Evolutionary conservation across 2,329 filamentous ascomycete species (phyloP), one percentile per base, ranked within the genome.

Genomic region (Balansia obtecta): DNA sequence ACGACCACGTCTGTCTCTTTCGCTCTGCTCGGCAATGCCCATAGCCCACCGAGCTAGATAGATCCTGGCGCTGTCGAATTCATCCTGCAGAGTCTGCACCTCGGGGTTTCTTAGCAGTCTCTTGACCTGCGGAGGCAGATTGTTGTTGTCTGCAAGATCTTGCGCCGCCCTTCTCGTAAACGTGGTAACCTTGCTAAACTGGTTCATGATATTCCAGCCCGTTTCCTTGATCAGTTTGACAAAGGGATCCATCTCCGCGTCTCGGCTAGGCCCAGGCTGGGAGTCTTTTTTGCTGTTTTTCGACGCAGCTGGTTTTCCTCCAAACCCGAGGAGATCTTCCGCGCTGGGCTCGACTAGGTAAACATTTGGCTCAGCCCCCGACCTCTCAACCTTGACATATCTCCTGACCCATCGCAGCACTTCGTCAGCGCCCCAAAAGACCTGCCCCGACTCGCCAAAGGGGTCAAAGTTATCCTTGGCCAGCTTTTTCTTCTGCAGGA

Each of bases 381-480:
- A 94, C 52, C 88, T 77, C 66, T 97, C 87, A 13, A 98, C 81
- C 18, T 75, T 76, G 7, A 93, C 80, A 65, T 95, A 96, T 63
- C 83, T 77, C 63, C 83, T 87, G 59, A 98, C 63, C 93, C 94
- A 98, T 50, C 88, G 77, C 45, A 98, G 65, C 0, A 97, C 86
- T 69, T 98, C 91, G 63, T 98, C 93, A 5, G 93, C 93, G 51
- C 93, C 94, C 93, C 94, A 98, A 63, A 96, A 97, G 74, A 95
- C 84, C 64, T 86, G 80, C 0, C 91, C 91, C 55, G 77, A 77
- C 54, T 88, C 86, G 15, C 85, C 83, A 65, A 96, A 96, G 0
- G 90, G 90, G 59, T 96, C 89, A 60, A 98, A 97, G 42, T 74
- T 87, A 58, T 96, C 88, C 54, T 78, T 79, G 0, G 88, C 81